Conservation (phyloP, 805 yeast species). For the Lipomyces orientalis region DNA sequence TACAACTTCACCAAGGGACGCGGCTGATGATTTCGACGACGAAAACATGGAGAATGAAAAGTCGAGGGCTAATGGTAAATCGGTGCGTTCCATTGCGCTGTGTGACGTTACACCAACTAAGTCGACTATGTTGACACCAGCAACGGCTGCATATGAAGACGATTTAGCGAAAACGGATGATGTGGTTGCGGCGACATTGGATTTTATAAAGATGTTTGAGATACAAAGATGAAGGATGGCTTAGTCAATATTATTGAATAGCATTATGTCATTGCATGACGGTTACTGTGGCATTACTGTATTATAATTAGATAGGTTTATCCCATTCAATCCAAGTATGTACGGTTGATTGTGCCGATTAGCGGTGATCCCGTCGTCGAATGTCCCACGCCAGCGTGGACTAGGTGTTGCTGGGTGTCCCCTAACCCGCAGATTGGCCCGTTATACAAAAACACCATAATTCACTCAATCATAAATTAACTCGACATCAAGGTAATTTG, state of each 20-base stretch:
- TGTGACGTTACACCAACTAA: not conserved
- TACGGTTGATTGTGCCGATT: not conserved
- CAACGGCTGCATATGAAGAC: not conserved
- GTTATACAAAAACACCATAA: no score
- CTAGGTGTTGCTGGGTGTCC: no score
- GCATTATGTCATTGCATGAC: not conserved
- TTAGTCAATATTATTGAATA: not conserved
- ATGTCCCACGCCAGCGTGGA: not conserved
- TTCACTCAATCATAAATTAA: no score
- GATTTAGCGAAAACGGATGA: not conserved
- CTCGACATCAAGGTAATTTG: no score
- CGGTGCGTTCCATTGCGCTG: not conserved
- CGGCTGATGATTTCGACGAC: slow-evolving; percentile 79
- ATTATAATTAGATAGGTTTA: not conserved
- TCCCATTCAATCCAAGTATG: not conserved
- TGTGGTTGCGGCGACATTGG: not conserved
- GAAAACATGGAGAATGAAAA: slow-evolving; percentile 75
- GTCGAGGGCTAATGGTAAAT: not conserved
- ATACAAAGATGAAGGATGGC: not conserved
- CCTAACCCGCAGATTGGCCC: not conserved
- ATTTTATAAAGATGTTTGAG: not conserved
- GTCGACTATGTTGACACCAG: not conserved
- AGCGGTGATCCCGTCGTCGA: not conserved
- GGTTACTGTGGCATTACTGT: not conserved
- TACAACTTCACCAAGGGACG: slow-evolving; percentile 20